phyloP scores from a whole-genome alignment of 768 basidiomycete genomes.

The Flagelloscypha sp. region DNA sequence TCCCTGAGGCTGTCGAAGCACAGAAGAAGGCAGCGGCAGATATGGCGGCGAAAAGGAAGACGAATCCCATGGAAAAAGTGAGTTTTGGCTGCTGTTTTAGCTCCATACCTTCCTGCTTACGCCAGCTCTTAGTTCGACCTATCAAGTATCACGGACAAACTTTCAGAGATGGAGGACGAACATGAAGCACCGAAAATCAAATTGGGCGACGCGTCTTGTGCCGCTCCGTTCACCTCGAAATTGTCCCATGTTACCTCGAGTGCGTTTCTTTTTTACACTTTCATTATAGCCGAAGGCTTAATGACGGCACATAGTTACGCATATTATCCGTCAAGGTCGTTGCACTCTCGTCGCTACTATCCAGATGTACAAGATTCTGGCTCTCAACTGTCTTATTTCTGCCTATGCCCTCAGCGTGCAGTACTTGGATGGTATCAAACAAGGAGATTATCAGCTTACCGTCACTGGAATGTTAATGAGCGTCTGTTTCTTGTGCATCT shows the following conservation, averaged over 20 bases:
- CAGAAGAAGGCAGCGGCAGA: constrained; percentile 74
- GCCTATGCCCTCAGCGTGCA: constrained; percentile 98
- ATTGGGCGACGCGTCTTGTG: constrained; percentile 97
- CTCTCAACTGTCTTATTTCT: constrained; percentile 94
- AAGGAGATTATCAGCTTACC: constrained; percentile 97
- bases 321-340: constrained; percentile 96
- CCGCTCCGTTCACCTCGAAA: constrained; percentile 98
- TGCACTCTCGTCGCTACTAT: constrained; percentile 98
- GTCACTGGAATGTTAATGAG: constrained; percentile 97
- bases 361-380: constrained; percentile 99
- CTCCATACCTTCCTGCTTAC: constrained; percentile 2
- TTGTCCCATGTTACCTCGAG: constrained; percentile 94
- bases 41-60: constrained; percentile 56
- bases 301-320: constrained; percentile 53
- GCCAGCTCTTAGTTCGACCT: constrained; percentile 58
- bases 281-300: constrained; percentile 1
- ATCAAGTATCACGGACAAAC: constrained; percentile 67
- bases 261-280: constrained; percentile 32
- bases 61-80: constrained; percentile 90
- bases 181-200: constrained; percentile 97
- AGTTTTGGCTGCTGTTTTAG: constrained; percentile 11
- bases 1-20: constrained; percentile 86
- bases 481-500: constrained; percentile 97
- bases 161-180: constrained; percentile 92
- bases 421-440: constrained; percentile 98